Percentiles rank a stretch among this genome's conserved stretches.
Evolutionary conservation across 768 basidiomycete species (phyloP).

Genomic region (Agaricus blazei): DNA sequence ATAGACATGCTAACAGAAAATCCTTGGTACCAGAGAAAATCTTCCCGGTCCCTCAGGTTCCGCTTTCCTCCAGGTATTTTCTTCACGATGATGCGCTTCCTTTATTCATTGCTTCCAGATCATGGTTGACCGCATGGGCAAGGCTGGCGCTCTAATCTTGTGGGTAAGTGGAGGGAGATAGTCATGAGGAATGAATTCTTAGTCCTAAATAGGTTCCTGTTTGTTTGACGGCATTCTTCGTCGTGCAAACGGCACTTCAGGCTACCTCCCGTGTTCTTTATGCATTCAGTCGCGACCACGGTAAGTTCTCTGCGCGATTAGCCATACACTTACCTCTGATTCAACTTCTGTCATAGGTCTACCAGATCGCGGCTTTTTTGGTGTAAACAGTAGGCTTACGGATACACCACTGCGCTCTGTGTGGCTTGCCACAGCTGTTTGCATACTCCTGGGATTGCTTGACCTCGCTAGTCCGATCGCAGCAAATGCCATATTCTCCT

Average conservation of each 20-base stretch:
- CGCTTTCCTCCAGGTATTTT: constrained; percentile 59
- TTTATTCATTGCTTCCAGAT: constrained; percentile 40
- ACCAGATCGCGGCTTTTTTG: constrained; percentile 77
- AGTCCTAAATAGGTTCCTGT: constrained; percentile 47
- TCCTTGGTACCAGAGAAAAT: constrained; percentile 35
- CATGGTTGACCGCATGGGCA: constrained; percentile 72
- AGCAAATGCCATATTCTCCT: constrained; percentile 76
- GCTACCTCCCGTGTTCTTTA: constrained; percentile 79
- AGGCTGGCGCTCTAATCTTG: constrained; percentile 66
- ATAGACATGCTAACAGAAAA: neutral
- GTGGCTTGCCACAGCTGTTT: constrained; percentile 63
- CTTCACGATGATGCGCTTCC: neutral
- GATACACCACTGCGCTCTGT: constrained; percentile 76
- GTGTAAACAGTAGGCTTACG: constrained; percentile 55
- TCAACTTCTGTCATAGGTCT: constrained; percentile 32
- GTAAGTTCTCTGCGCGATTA: constrained; percentile 24
- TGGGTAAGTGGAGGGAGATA: constrained; percentile 45
- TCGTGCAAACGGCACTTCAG: constrained; percentile 76
- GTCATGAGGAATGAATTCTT: neutral
- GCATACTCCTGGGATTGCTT: constrained; percentile 67
- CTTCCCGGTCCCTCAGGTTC: constrained; percentile 68
- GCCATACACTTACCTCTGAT: constrained; percentile 1
- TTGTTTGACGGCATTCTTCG: constrained; percentile 85
- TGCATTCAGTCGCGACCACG: constrained; percentile 80
- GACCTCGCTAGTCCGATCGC: constrained; percentile 75